Evolutionary conservation across 2,329 filamentous ascomycete species (phyloP).

Genomic region (Aspergillus vadensis): DNA sequence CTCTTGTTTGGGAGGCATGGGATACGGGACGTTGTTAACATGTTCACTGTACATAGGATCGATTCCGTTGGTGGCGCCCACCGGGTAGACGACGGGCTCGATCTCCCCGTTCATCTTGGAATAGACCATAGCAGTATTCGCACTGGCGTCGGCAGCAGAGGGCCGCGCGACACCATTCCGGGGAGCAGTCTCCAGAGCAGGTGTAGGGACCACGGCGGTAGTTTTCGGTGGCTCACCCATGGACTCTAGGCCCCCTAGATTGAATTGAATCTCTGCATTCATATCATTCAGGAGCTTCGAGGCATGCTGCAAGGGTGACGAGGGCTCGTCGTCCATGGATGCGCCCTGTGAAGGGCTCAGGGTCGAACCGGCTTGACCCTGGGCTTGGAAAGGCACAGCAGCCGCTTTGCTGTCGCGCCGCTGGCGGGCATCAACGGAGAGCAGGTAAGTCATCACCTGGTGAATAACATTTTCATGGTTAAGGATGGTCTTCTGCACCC

Average conservation of each 20-base stretch:
- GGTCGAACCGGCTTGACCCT: slow-evolving; percentile 42
- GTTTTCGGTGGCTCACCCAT: slow-evolving; percentile 62
- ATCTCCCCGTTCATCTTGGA: slow-evolving; percentile 58
- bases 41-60: slow-evolving; percentile 94
- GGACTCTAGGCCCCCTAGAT: slow-evolving; percentile 64
- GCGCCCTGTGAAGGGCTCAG: slow-evolving; percentile 50
- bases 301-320: slow-evolving; percentile 68
- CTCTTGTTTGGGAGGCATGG: slow-evolving; percentile 66
- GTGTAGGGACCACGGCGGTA: slow-evolving; percentile 58
- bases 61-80: slow-evolving; percentile 86
- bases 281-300: slow-evolving; percentile 67
- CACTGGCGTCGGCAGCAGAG: slow-evolving; percentile 46
- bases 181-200: slow-evolving; percentile 55
- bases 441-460: slow-evolving; percentile 69
- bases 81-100: slow-evolving; percentile 81
- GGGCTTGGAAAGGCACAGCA: slow-evolving; percentile 42
- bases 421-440: slow-evolving; percentile 65
- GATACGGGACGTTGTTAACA: slow-evolving; percentile 90
- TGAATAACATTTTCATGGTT: slow-evolving; percentile 73
- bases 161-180: slow-evolving; percentile 48
- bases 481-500: slow-evolving; percentile 69
- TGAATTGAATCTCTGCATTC: slow-evolving; percentile 66
- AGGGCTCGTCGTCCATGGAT: slow-evolving; percentile 61
- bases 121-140: slow-evolving; percentile 55
- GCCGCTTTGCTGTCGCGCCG: slow-evolving; percentile 60